Evolutionary conservation across 441 rosid species (phyloP), one percentile per base, ranked within the genome.

Genomic region (Viola pubescens): DNA sequence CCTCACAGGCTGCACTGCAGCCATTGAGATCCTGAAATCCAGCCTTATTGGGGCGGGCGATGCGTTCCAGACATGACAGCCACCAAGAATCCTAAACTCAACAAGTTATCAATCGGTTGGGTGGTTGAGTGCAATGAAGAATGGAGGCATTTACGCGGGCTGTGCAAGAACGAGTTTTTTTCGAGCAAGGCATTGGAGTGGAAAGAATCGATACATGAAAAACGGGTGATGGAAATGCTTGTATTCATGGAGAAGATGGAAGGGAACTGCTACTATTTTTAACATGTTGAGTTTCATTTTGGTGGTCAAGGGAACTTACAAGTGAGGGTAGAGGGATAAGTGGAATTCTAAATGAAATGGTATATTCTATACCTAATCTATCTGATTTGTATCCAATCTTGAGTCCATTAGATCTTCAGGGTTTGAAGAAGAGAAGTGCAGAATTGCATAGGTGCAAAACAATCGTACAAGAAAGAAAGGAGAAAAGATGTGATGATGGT

Each of bases 341-440:
- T 48, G 52, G 34, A 6, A 54, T 70, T n/a, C 47, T 75, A 11
- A 56, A 64, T 10, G 63, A 68, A 8, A 68, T 71, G 19, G 54
- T 64, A 46, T 62, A 66, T 56, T 52, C 64, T 13, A 62, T 70
- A 14, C 75, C 75, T 26, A 79, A 79, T 54, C 61, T 79, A 3
- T 75, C 78, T 4, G 83, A 75, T 42, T 54, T 62, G 26, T 76
- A 68, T 63, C 83, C 80, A 0, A 42, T 73, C 6, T 55, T 79
- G 19, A 62, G 73, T 5, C 45, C 66, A 13, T 48, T 76, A 41
- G 83, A 79, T 71, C 63, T 73, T 4, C 79, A 73, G 63, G 71
- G 79, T 26, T 56, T 75, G 34, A 63, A 52, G 38, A 79, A 67
- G 71, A 75, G 61, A 56, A 52, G 63, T 2, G 39, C 59, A 68